Conservation (phyloP, 805 yeast species). For the Maudiozyma barnettii region DNA sequence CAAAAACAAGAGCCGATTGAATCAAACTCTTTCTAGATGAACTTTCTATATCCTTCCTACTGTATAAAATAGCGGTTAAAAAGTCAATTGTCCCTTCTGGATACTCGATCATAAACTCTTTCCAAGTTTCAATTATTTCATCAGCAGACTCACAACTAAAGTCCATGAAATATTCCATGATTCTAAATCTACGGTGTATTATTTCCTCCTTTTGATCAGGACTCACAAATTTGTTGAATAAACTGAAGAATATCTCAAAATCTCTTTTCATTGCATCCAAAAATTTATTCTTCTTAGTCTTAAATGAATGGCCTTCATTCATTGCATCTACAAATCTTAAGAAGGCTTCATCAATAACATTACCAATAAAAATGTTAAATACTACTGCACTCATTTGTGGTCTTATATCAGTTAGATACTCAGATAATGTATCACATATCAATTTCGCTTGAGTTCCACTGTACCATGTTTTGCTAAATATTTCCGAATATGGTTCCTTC, state of each 20-base stretch:
- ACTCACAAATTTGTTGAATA: constrained; percentile 39
- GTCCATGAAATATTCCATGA: constrained; percentile 56
- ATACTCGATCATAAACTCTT: constrained; percentile 50
- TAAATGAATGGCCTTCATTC: constrained; percentile 34
- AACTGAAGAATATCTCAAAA: constrained; percentile 44
- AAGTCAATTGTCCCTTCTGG: constrained; percentile 72
- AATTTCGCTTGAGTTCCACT: constrained; percentile 47
- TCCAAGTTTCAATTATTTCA: constrained; percentile 49
- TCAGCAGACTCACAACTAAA: constrained; percentile 39
- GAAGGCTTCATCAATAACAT: constrained; percentile 42
- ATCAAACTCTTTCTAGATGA: constrained; percentile 18
- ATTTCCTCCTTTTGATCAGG: constrained; percentile 29
- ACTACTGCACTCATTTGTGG: constrained; percentile 43
- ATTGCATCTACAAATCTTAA: constrained; percentile 41
- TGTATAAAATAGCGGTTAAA: constrained; percentile 51
- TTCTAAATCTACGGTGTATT: constrained; percentile 42
- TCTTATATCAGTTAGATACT: constrained; percentile 59
- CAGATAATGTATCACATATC: constrained; percentile 63
- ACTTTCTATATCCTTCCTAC: constrained; percentile 31
- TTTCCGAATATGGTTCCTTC: constrained; percentile 45
- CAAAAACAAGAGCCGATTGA: constrained; percentile 12
- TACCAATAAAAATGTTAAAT: constrained; percentile 45
- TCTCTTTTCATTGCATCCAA: constrained; percentile 51
- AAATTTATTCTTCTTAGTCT: constrained; percentile 35
- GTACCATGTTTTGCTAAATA: constrained; percentile 68